These are phyloP conservation scores for Drechslera avenae DNA, from an alignment of 2,329 filamentous ascomycete genomes.

Conservation along the genomic window DNA sequence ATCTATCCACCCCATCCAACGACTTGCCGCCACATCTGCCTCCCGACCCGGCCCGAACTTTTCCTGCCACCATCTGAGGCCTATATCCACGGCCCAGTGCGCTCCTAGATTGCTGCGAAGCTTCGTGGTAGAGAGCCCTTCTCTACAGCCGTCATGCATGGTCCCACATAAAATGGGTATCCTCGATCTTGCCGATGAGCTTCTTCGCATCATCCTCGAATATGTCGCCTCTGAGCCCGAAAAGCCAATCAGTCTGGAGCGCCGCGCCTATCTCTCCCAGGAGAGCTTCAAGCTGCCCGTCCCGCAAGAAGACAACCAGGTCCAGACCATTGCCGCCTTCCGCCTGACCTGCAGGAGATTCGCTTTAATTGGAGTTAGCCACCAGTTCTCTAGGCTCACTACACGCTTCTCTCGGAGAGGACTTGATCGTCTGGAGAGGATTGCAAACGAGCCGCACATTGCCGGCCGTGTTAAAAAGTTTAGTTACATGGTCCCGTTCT, in stretches of 20 bases:
- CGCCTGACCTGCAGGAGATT: slow-evolving; percentile 47
- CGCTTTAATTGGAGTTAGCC: slow-evolving; percentile 56
- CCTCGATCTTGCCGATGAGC: slow-evolving; percentile 55
- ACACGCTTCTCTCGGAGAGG: slow-evolving; percentile 58
- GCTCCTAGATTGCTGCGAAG: slow-evolving; percentile 14
- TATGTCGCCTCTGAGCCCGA: slow-evolving; percentile 59
- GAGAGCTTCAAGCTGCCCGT: slow-evolving; percentile 57
- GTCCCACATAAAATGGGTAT: slow-evolving; percentile 42
- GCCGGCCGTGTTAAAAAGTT: slow-evolving; percentile 63
- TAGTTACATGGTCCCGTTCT: slow-evolving; percentile 65
- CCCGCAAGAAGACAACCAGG: slow-evolving; percentile 50
- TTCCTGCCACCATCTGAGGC: slow-evolving; percentile 11
- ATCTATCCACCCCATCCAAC: no score
- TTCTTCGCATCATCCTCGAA: slow-evolving; percentile 58
- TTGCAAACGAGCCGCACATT: slow-evolving; percentile 57
- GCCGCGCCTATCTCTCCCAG: slow-evolving; percentile 57
- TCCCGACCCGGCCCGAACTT: slow-evolving; percentile 32
- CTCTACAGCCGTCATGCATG: slow-evolving; percentile 33
- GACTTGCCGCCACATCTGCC: slow-evolving; percentile 31
- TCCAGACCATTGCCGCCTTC: slow-evolving; percentile 54
- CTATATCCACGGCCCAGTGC: slow-evolving; percentile 31
- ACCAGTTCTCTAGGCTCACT: slow-evolving; percentile 59
- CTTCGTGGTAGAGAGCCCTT: slow-evolving; percentile 7
- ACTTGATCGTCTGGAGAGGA: slow-evolving; percentile 55
- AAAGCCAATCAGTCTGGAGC: slow-evolving; percentile 56